A percentile compares a stretch with the other conserved stretches of the same genome.
Conservation (phyloP, 495 filamentous ascomycete species). For the Trypethelium eluteriae region DNA sequence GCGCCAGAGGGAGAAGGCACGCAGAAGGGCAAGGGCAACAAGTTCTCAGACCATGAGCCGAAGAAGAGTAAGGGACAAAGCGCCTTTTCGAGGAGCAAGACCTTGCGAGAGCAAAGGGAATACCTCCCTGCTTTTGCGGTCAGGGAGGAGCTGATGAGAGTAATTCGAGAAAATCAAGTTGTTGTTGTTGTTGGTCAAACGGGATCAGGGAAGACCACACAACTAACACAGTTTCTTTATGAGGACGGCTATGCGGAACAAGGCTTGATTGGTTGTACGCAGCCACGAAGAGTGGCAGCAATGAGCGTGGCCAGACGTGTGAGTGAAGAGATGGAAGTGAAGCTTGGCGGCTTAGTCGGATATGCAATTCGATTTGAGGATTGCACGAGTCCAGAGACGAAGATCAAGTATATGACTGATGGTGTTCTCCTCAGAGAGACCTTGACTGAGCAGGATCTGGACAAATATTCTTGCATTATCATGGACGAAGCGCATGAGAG, state of each 20-base stretch:
- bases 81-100: slow-evolving; percentile 86
- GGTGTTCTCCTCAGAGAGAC: slow-evolving; percentile 92
- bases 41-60: slow-evolving; percentile 87
- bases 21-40: slow-evolving; percentile 61
- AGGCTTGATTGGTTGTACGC: slow-evolving; percentile 92
- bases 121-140: slow-evolving; percentile 96
- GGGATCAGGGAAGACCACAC: slow-evolving; percentile 92
- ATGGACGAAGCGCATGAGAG: slow-evolving; percentile 99
- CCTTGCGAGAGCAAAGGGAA: slow-evolving; percentile 83
- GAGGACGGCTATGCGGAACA: slow-evolving; percentile 84
- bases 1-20: slow-evolving; percentile 52
- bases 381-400: slow-evolving; percentile 87
- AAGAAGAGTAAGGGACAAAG: slow-evolving; percentile 70
- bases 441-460: slow-evolving; percentile 81
- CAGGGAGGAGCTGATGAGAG: slow-evolving; percentile 84
- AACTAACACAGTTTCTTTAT: slow-evolving; percentile 89
- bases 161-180: slow-evolving; percentile 95
- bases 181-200: slow-evolving; percentile 95
- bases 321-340: slow-evolving; percentile 98
- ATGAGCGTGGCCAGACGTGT: slow-evolving; percentile 99
- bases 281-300: slow-evolving; percentile 88
- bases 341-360: slow-evolving; percentile 77
- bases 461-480: slow-evolving; percentile 96
- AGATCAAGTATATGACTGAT: slow-evolving; percentile 99
- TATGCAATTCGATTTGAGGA: slow-evolving; percentile 99